Evolutionary conservation across 495 filamentous ascomycete genomes (phyloP), one percentile per base, ranked within the genome.

Genomic region (Penicillium silybi): DNA sequence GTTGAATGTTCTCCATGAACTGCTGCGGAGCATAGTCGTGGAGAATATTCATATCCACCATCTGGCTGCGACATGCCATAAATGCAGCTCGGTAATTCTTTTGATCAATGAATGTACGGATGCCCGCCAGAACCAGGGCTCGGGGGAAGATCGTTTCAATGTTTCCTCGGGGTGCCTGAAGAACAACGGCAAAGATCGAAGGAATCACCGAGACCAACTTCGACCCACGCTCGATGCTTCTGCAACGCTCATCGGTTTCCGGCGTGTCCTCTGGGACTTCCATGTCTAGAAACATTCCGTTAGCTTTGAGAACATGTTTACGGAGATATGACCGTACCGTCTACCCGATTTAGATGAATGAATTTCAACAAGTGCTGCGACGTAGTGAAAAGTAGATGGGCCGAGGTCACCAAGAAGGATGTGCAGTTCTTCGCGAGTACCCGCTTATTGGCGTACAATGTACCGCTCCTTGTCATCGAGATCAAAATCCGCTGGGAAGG

Each of bases 31-130:
- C 81, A 73, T 97, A 86, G 65, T 98, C 93, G 64, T 96, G 92
- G n/a, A 98, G 74, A 47, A 98, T 92, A 62, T 97, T 98, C 85
- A 97, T 90, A 63, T 98, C 93, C 3, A 98, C 93, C 54, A 93
- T 82, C 63, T 97, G 95, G 45, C 85, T 90, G 27, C 93, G 83
- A 64, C 93, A 98, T 35, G 86, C 83, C 22, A 88, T 71, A 64
- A 95, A 98, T 2, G 93, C 93, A 48, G 78, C 81, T 41, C 77
- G 84, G 58, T 97, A 98, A 41, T 93, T 78, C 63, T 86, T 88
- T 17, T 76, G 71, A 52, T 87, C 86, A 46, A 98, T 88, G 37
- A 85, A 84, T 32, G 81, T 78, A 39, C 93, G 80, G 38, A 97
- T 89, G 17, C 92, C 90, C 0, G 90, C 89, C 52, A 98, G 70